Conservation (phyloP, 2,329 filamentous ascomycete species). For the Fusarium paranaense region DNA sequence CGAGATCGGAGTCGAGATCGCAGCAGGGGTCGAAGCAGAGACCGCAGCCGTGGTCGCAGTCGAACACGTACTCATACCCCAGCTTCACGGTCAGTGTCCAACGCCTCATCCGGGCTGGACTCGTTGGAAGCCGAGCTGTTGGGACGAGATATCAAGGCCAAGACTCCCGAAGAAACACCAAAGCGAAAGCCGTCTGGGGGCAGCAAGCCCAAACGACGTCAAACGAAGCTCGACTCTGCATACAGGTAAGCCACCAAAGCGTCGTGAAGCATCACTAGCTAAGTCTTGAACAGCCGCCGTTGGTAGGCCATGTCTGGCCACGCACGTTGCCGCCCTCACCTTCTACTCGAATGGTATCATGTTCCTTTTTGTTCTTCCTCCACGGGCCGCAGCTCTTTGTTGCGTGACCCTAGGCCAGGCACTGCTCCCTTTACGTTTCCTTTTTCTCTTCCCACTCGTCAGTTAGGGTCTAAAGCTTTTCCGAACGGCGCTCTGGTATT, state of each 20-base stretch:
- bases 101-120: constrained; percentile 52
- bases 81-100: constrained; percentile 46
- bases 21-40: not conserved
- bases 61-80: constrained; percentile 36
- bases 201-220: constrained; percentile 48
- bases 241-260: constrained; percentile 48
- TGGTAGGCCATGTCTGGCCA: constrained; percentile 43
- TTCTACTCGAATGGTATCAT: constrained; percentile 23
- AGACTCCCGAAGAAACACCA: constrained; percentile 41
- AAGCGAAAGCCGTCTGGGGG: constrained; percentile 36
- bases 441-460: not conserved
- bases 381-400: constrained; percentile 8
- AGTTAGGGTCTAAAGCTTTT: constrained; percentile 18
- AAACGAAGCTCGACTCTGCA: constrained; percentile 51
- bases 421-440: constrained; percentile 19
- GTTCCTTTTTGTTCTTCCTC: constrained; percentile 18
- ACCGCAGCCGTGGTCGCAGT: constrained; percentile 9
- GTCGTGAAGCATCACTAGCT: constrained; percentile 7
- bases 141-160: constrained; percentile 48
- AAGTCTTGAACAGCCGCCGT: constrained; percentile 47
- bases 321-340: constrained; percentile 2
- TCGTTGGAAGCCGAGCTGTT: constrained; percentile 54
- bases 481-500: constrained; percentile 40
- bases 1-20: constrained; percentile 25
- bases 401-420: constrained; percentile 36